Conservation (phyloP, 1,139 yeast genomes). For the Blastobotrys malaysiensis region DNA sequence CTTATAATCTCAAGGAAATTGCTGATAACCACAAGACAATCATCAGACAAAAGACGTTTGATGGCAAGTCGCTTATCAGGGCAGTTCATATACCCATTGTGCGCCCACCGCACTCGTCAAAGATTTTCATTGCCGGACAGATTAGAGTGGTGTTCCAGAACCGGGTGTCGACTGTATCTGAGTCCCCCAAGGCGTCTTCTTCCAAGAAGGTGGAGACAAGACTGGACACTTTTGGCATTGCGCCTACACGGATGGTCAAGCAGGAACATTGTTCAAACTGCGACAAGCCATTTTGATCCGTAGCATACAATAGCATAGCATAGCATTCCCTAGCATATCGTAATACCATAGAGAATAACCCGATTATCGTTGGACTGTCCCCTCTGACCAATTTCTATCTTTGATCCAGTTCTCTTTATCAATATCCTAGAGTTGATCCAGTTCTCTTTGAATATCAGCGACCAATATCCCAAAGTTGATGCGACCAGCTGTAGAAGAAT, state of each 20-base stretch:
- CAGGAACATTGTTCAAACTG: not conserved
- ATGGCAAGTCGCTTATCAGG: constrained; percentile 22
- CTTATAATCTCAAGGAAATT: constrained; percentile 36
- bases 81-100: constrained; percentile 34
- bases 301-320: not conserved
- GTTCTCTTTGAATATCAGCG: too few species aligned
- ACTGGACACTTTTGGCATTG: not conserved
- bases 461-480: too few species aligned
- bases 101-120: constrained; percentile 27
- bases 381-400: too few species aligned
- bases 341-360: not conserved
- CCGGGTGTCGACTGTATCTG: constrained; percentile 13
- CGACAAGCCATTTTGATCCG: not conserved
- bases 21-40: constrained; percentile 31
- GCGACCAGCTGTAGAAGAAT: too few species aligned
- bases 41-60: constrained; percentile 32
- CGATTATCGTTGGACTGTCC: too few species aligned
- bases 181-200: not conserved
- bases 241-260: not conserved
- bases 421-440: too few species aligned
- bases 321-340: not conserved
- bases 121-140: constrained; percentile 36
- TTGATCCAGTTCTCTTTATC: too few species aligned
- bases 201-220: not conserved
- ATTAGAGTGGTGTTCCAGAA: constrained; percentile 38